Conservation (phyloP, 2,329 filamentous ascomycete species). For the Ophiocordyceps unilateralis region DNA sequence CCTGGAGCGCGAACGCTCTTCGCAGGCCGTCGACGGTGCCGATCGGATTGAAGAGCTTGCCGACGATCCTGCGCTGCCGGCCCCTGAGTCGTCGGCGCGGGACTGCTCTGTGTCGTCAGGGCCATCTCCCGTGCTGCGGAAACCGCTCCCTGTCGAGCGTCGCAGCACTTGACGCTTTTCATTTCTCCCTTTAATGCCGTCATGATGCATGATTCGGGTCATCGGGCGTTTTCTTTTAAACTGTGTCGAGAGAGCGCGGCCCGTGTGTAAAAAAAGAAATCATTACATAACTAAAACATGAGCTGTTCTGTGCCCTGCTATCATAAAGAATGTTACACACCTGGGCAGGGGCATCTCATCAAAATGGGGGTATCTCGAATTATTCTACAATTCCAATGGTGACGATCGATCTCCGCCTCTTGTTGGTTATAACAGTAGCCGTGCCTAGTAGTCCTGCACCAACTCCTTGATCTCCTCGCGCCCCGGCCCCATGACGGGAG, state of each 20-base stretch:
- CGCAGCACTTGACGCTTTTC: background rate
- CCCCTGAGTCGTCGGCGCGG: slow-evolving; percentile 6
- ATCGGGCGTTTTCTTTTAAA: too few relatives aligned
- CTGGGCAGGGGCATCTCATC: too few relatives aligned
- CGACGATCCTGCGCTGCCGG: slow-evolving; percentile 27
- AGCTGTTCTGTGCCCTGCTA: too few relatives aligned
- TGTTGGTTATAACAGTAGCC: too few relatives aligned
- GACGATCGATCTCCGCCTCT: too few relatives aligned
- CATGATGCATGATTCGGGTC: background rate
- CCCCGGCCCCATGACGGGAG: slow-evolving; percentile 23
- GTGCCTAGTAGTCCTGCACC: slow-evolving; percentile 44
- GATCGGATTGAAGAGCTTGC: slow-evolving; percentile 31
- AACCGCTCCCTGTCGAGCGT: background rate
- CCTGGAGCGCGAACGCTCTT: slow-evolving; percentile 41
- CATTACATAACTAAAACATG: too few relatives aligned
- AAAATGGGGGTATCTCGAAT: too few relatives aligned
- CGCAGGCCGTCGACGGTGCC: slow-evolving; percentile 19
- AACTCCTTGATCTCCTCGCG: slow-evolving; percentile 47
- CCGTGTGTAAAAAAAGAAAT: too few relatives aligned
- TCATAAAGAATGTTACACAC: too few relatives aligned
- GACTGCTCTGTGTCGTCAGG: background rate
- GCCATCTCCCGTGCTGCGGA: background rate
- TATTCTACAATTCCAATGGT: too few relatives aligned
- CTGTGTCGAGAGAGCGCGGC: background rate
- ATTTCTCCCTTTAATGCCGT: background rate